Base-by-base conservation (phyloP, 129 eudicot species). In the Tanacetum coccineum region DNA sequence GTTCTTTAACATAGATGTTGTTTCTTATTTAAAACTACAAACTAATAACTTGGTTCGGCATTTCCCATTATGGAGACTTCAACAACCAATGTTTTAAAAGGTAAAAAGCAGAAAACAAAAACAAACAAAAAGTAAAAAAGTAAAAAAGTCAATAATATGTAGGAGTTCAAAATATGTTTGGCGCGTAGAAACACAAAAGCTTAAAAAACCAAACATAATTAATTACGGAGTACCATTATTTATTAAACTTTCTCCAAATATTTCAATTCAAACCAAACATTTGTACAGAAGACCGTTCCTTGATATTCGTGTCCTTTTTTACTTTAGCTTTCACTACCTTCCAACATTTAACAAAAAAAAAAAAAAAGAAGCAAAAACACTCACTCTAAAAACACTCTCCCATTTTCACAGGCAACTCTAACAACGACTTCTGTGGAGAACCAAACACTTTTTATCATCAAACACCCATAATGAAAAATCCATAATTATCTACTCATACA, bases 281-380 rank as follows among this genome's bases (percentile, higher is more conserved):
- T 36, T 36, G 40, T 59, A 50, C 57, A 79, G 70, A 82, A 52
- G 96, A 88, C 96, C 96, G 96, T 88, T 85, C 83, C 89, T 85
- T 81, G 92, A 61, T 36, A 9, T 7, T 42, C 46, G 85, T 85
- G 87, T 75, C 59, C 22, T 59, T 60, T 6, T 71, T 49, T 19
- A 2, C 58, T 53, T 49, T 30, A 5, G 25, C 53, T 51, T 28
- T 3, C 70, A 71, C 75, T 72, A 53, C 70, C 67, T 25, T 61
- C 68, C 68, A 66, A 63, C 17, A 58, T 3, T 15, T 15, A 49
- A 4, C 13, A 6, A 49, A 6, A 36, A 5, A 36, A 36, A 51
- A n/a, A 15, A 51, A 20, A 20, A 54, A 53, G 13, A 18, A 13
- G n/a, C n/a, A n/a, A 2, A 52, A 13, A 51, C 59, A 19, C 4